Evolutionary conservation across 2,329 filamentous ascomycete species (phyloP), one percentile per base, ranked within the genome.

Genomic region (Pleoardoris graminearum): DNA sequence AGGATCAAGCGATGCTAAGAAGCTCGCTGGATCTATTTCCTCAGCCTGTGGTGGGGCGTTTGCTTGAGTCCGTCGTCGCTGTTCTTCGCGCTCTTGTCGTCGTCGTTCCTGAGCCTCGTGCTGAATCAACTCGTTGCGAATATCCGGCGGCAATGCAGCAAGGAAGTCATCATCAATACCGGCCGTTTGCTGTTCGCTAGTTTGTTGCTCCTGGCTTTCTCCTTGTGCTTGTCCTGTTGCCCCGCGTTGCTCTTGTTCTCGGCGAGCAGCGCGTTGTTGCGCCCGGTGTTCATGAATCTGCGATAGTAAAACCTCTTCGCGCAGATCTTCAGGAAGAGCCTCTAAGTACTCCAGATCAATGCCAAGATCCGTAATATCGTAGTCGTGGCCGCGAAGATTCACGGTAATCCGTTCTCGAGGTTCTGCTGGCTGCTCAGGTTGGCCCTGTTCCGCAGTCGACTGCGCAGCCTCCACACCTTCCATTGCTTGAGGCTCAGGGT

Each of bases 291-390:
- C 67, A 48, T 89, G 91, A 58, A 96, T 84, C 53, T 96, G 91
- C 57, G 92, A 87, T 71, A 95, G 91, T 59, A 99, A 90, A 43
- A 99, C 94, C 70, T 99, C 94, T 72, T 97, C 93, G 39, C 94
- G 84, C 68, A 97, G 86, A 55, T 99, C 95, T 63, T 99, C 94
- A 0, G 94, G 94, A n/a, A 99, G 78, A n/a, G 93, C 95, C 53
- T 94, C 90, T 6, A 99, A 84, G 73, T 97, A 99, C 51, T 96
- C 92, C 14, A 89, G 84, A 69, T 99, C 94, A 63, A 99, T 97
- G 43, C 93, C 92, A 56, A 99, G 82, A 55, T 90, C 90, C 0
- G 94, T 99, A 43, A 99, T 94, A 71, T 99, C 94, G 48, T 96
- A 84, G 65, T 94, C 86, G 58, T 89, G 88, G 22, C 92, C 93